These are phyloP conservation scores for Aeschynomene evenia DNA, from an alignment of 306 rosid genomes.

Conservation along the genomic window DNA sequence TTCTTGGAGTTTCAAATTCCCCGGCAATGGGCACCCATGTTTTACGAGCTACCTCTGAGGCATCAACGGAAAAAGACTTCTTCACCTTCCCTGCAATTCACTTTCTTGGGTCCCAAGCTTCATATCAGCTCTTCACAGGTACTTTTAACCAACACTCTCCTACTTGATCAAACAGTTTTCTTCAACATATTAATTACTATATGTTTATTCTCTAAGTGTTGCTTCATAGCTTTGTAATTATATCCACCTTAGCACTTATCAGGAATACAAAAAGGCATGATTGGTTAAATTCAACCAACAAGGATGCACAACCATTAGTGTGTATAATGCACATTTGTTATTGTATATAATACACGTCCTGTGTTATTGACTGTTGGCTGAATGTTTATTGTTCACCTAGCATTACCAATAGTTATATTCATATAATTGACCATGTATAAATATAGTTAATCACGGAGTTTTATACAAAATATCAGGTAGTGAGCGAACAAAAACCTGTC, in stretches of 20 bases:
- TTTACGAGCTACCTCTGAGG: conserved; percentile 77
- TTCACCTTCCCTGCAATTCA: conserved; percentile 65
- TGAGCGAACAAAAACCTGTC: conserved; percentile 59
- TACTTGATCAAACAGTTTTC: neutral
- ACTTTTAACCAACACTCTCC: neutral
- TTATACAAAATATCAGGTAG: conserved; percentile 46
- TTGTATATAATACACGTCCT: no score
- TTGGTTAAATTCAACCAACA: no score
- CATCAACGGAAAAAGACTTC: conserved; percentile 54
- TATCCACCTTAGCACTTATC: neutral
- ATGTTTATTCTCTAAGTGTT: neutral
- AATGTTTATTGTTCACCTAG: no score
- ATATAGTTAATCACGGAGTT: neutral
- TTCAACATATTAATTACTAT: neutral
- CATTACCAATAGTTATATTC: no score
- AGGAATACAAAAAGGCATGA: no score
- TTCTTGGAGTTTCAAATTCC: conserved; percentile 94
- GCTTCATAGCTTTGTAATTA: neutral
- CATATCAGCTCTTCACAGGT: conserved; percentile 63
- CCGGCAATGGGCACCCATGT: conserved; percentile 90
- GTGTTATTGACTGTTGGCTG: no score
- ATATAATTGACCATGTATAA: neutral
- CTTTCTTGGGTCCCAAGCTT: conserved; percentile 63
- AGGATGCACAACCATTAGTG: no score
- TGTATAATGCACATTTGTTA: no score